Evolutionary conservation across 805 yeast genomes (phyloP), one percentile per base, ranked within the genome.

Genomic region (Candida andamanensis): DNA sequence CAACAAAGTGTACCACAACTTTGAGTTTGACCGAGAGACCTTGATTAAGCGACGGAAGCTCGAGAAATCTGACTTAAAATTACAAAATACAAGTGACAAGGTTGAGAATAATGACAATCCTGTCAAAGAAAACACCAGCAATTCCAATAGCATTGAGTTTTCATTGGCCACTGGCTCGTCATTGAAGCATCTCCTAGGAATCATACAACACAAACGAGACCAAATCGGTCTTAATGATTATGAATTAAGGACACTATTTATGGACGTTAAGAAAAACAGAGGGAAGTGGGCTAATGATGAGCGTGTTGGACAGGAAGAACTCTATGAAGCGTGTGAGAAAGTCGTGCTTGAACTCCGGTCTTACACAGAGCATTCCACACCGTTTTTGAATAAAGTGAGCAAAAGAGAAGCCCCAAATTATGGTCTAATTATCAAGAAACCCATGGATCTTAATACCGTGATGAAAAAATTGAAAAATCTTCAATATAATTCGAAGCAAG

Each of bases 221-320:
- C 74, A 76, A 38, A 63, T 90, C 35, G 67, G 69, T 13, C 64
- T 92, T 19, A 78, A 85, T 8, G 97, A 90, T 49, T 66, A 74
- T 35, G 97, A 92, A 52, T 72, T 92, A 35, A 76, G 90, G 38
- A 82, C 82, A 39, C 65, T 92, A 41, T 80, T 92, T 33, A 74
- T 85, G 72, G 98, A 92, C 51, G 97, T 92, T 7, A 71, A 97
- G 30, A 92, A 89, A 47, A 90, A 89, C 51, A 67, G 97, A 37
- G 94, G 97, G 0, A 92, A 92, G 58, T 92, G 98, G 99, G 94
- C 97, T 6, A 85, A 85, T 36, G 97, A 92, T 51, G 95, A 89
- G 36, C 72, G 84, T 40, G 79, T 92, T 26, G 99, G 99, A 5
- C 99, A 92, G 59, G 99, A 92, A 52, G 99, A 94, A 54, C 69